Conservation (phyloP, 164 flowering plant genomes). For the Aristolochia fimbriata region DNA sequence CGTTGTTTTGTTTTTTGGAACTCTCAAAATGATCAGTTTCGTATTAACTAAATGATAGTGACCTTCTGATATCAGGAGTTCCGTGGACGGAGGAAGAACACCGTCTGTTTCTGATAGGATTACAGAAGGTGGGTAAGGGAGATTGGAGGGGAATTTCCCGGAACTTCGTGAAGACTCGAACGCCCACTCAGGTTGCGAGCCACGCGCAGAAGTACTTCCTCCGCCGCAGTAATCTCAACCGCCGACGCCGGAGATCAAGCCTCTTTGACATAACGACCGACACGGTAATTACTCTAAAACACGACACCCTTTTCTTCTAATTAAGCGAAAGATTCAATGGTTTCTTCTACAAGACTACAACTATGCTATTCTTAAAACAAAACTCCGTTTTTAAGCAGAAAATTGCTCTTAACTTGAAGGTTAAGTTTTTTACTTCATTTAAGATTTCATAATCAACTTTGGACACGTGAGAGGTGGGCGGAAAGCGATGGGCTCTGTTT, state of each 20-base stretch:
- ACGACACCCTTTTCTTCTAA: not conserved
- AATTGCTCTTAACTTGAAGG: no score
- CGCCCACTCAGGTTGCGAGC: constrained; percentile 93
- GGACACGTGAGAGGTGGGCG: no score
- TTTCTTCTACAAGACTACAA: no score
- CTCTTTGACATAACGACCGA: constrained; percentile 86
- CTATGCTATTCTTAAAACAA: no score
- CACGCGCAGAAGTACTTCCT: constrained; percentile 94
- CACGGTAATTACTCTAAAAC: constrained; percentile 20
- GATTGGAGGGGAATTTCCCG: constrained; percentile 95
- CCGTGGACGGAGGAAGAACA: constrained; percentile 99
- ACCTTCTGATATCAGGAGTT: constrained; percentile 31
- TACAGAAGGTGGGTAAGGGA: constrained; percentile 85
- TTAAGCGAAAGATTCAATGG: not conserved
- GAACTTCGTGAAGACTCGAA: constrained; percentile 78
- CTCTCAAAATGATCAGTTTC: no score
- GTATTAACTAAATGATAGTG: no score
- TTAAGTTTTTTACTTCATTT: no score
- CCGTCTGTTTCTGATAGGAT: constrained; percentile 56
- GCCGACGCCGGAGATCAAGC: constrained; percentile 80
- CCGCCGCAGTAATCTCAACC: constrained; percentile 50
- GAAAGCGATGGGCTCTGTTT: no score
- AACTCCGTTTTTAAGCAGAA: no score
- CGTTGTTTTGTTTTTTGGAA: no score
- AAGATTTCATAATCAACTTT: no score